phyloP scores from a whole-genome alignment of 305 asterid species.

The Nicotiana rustica region DNA sequence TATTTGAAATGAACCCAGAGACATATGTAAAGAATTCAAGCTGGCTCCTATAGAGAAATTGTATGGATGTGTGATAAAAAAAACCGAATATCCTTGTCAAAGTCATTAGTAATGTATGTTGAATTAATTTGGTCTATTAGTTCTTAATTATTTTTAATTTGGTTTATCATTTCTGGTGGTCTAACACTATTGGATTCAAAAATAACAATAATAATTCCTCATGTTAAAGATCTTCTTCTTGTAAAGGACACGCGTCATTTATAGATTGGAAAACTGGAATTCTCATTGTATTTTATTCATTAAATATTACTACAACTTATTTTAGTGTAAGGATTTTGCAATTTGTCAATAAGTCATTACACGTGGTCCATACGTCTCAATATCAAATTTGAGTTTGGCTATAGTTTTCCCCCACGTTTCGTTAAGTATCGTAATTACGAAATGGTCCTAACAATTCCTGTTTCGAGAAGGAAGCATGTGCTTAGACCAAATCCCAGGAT shows the following conservation, averaged over 20 bases:
- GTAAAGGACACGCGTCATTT: background rate
- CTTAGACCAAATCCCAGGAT: background rate
- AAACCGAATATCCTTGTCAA: too few relatives aligned
- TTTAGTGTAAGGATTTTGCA: background rate
- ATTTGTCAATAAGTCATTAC: too few relatives aligned
- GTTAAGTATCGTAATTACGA: background rate
- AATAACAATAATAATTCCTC: background rate
- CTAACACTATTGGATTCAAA: background rate
- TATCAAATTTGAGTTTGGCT: background rate
- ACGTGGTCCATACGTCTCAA: background rate
- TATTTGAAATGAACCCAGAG: too few relatives aligned
- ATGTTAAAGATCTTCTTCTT: background rate
- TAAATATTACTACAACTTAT: background rate
- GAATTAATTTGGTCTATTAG: too few relatives aligned
- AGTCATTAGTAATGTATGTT: too few relatives aligned
- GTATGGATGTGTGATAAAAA: too few relatives aligned
- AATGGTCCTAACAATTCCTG: background rate
- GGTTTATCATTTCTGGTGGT: background rate
- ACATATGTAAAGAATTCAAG: too few relatives aligned
- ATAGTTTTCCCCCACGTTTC: background rate
- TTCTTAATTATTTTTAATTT: too few relatives aligned
- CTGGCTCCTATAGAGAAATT: too few relatives aligned
- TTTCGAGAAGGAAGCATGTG: background rate
- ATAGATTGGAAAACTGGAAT: background rate
- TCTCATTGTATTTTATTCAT: too few relatives aligned